Conservation (phyloP, 2,329 filamentous ascomycete species). For the Penicillium sp. region DNA sequence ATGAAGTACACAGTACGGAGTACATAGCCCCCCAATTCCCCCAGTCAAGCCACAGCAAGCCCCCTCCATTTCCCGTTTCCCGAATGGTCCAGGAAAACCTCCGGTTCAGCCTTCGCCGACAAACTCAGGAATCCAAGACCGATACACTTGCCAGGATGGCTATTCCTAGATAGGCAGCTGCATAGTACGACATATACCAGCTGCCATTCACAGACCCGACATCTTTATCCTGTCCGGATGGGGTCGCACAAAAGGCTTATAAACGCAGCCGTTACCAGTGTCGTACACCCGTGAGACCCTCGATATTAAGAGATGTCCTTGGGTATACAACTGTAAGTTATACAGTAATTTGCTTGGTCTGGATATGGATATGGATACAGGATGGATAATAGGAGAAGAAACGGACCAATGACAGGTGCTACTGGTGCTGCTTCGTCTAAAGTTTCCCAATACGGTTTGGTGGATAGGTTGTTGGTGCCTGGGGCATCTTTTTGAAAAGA, state of each 20-base stretch:
- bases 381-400: background rate
- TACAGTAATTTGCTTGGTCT: background rate
- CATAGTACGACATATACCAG: background rate
- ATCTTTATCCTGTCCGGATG: background rate
- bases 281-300: constrained; percentile 1
- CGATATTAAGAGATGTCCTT: background rate
- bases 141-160: background rate
- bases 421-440: background rate
- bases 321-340: background rate
- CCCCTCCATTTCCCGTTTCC: background rate
- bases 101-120: background rate
- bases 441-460: background rate
- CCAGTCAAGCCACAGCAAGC: background rate
- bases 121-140: background rate
- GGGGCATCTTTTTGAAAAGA: background rate
- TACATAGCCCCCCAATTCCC: background rate
- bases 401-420: background rate
- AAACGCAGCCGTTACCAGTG: constrained; percentile 6
- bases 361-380: background rate
- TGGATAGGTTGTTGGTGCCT: background rate
- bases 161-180: background rate
- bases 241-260: constrained; percentile 2
- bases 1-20: background rate
- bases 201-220: background rate
- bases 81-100: background rate